Conservation (phyloP, 1,284 basidiomycete species). For the Rhodotorula sp. region DNA sequence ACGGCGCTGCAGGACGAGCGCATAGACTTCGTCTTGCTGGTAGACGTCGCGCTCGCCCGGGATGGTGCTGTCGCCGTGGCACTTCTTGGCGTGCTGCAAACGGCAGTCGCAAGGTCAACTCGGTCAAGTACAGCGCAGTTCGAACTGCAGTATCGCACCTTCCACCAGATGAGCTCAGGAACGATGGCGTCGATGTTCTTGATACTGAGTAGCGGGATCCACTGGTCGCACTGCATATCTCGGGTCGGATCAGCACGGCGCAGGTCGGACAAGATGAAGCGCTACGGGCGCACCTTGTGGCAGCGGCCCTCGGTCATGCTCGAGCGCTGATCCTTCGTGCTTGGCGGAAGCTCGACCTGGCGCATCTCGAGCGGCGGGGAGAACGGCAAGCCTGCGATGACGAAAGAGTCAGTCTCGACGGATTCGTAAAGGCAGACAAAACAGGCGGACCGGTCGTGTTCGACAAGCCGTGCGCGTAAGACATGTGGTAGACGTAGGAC, state of each 20-base stretch:
- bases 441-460: constrained; percentile 56
- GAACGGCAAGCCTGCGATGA: constrained; percentile 63
- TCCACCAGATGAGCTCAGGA: constrained; percentile 59
- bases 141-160: constrained; percentile 19
- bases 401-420: background rate
- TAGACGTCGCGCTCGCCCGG: constrained; percentile 61
- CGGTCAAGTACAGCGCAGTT: no score
- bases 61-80: constrained; percentile 55
- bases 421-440: background rate
- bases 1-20: constrained; percentile 26
- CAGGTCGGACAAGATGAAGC: constrained; percentile 12
- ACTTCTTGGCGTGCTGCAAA: constrained; percentile 36
- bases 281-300: constrained; percentile 61
- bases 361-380: constrained; percentile 70
- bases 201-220: constrained; percentile 36
- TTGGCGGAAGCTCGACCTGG: constrained; percentile 54
- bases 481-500: constrained; percentile 65
- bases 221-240: constrained; percentile 26
- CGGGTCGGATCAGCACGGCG: background rate
- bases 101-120: background rate
- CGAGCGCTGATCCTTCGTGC: constrained; percentile 61
- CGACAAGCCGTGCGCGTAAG: constrained; percentile 61
- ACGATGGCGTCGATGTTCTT: constrained; percentile 37
- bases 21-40: constrained; percentile 53
- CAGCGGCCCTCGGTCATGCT: constrained; percentile 68